Evolutionary conservation across 2,329 filamentous ascomycete genomes (phyloP).

Genomic region (Thelonectria rubi): DNA sequence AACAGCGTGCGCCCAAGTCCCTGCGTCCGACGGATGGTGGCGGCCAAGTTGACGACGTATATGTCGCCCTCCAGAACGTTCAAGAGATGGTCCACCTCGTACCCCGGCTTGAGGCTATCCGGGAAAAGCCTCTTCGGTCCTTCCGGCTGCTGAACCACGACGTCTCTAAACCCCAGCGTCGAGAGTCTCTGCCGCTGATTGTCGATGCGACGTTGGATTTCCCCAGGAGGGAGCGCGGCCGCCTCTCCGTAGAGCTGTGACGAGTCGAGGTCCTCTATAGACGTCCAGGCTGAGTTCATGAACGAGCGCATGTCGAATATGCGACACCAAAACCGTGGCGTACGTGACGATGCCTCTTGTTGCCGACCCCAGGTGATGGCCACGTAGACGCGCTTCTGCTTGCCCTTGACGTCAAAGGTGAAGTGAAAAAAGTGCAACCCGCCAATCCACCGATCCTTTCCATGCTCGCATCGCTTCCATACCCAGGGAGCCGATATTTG

Average conservation of each 20-base stretch:
- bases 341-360: neutral
- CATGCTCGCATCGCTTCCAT: conserved; percentile 27
- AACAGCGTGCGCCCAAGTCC: conserved; percentile 32
- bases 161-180: neutral
- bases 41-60: conserved; percentile 11
- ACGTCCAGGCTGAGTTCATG: conserved; percentile 11
- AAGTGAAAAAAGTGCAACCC: conserved; percentile 36
- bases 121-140: conserved; percentile 31
- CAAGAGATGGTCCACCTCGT: conserved; percentile 23
- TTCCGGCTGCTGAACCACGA: conserved; percentile 1
- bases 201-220: conserved; percentile 29
- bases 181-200: conserved; percentile 27
- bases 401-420: neutral
- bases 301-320: conserved; percentile 29
- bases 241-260: conserved; percentile 23
- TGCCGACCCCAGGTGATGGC: conserved; percentile 38
- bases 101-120: conserved; percentile 2
- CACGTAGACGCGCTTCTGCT: neutral
- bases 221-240: conserved; percentile 14
- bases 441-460: conserved; percentile 27
- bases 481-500: conserved; percentile 34
- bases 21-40: conserved; percentile 19
- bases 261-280: neutral
- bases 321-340: conserved; percentile 30
- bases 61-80: conserved; percentile 8